phyloP scores from a whole-genome alignment of 371 early-diverging fungal species.

The Rhizopus microsporus region DNA sequence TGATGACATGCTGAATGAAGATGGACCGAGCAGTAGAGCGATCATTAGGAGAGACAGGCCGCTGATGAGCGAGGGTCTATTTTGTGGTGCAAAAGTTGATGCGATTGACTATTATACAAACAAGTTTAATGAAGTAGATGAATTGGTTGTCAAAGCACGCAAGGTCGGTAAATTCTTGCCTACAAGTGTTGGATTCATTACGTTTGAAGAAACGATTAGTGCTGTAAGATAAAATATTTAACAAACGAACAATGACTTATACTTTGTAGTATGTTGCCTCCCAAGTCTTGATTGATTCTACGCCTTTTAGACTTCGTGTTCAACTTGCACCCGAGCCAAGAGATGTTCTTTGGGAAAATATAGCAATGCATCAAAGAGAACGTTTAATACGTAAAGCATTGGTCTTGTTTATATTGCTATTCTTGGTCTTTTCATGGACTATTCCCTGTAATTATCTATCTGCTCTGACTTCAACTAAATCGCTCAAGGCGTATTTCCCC shows the following conservation, averaged over 20 bases:
- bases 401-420: slow-evolving; percentile 39
- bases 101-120: slow-evolving; percentile 68
- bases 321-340: slow-evolving; percentile 77
- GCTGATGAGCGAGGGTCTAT: slow-evolving; percentile 24
- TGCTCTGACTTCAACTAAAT: slow-evolving; percentile 54
- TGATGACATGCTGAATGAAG: slow-evolving; percentile 35
- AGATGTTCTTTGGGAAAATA: slow-evolving; percentile 76
- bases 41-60: slow-evolving; percentile 30
- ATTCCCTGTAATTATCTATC: slow-evolving; percentile 58
- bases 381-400: slow-evolving; percentile 50
- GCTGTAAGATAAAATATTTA: slow-evolving; percentile 43
- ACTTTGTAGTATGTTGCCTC: slow-evolving; percentile 53
- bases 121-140: slow-evolving; percentile 65
- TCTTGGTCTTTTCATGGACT: slow-evolving; percentile 57
- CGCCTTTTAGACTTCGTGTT: slow-evolving; percentile 72
- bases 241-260: background rate
- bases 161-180: slow-evolving; percentile 54
- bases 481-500: slow-evolving; percentile 48
- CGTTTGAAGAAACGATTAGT: slow-evolving; percentile 72
- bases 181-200: slow-evolving; percentile 77
- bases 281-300: slow-evolving; percentile 59
- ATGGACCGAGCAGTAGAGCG: slow-evolving; percentile 10
- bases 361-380: slow-evolving; percentile 59
- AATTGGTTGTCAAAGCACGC: slow-evolving; percentile 57
- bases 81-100: slow-evolving; percentile 62